Base-by-base conservation (phyloP, 495 filamentous ascomycete species). In the Penicillium manginii region DNA sequence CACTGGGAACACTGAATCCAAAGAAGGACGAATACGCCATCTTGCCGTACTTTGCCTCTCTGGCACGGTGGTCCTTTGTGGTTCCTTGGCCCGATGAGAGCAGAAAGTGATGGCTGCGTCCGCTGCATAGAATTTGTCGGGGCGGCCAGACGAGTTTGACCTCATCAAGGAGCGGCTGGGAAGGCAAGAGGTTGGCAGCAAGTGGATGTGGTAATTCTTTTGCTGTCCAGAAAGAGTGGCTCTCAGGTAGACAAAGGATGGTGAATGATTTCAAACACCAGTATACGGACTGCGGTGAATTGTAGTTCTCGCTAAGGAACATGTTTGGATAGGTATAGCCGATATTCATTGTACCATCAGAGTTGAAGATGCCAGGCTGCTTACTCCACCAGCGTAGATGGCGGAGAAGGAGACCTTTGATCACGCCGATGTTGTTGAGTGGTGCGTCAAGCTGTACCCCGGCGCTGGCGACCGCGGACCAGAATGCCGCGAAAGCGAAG, bases 271-370 rank as follows among this genome's bases (percentile, higher is more conserved):
- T 50, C 47, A 50, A 47, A 14, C 48, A 52, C 56, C 56, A 58
- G 18, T 52, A 58, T 37, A 37, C 35, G 35, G 35, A 37, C 35
- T 37, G 35, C 35, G 35, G 35, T 37, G 35, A 37, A 5, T 37
- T 37, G 12, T 37, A 37, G 35, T 37, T 37, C 35, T 37, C 35
- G 35, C 35, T 37, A 15, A 37, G n/a, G 49, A 49, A 91, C 83
- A 88, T 89, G 69, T 91, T 92, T 7, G 87, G 85, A 64, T 91
- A 93, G 0, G 83, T 84, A 64, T 91, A 93, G 56, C 90, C 89
- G 47, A 93, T 86, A 14, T 84, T 90, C 49, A 91, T 72, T 15
- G 88, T 90, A 19, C 88, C 89, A 52, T 87, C 86, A 4, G 83
- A 73, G 50, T 84, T 85, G 80, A 89, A 91, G 37, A 91, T 91